Percentiles rank a stretch among this genome's conserved stretches.
Evolutionary conservation across 192 early-diverging fungal genomes (phyloP).

Genomic region (Coemansia sp.): DNA sequence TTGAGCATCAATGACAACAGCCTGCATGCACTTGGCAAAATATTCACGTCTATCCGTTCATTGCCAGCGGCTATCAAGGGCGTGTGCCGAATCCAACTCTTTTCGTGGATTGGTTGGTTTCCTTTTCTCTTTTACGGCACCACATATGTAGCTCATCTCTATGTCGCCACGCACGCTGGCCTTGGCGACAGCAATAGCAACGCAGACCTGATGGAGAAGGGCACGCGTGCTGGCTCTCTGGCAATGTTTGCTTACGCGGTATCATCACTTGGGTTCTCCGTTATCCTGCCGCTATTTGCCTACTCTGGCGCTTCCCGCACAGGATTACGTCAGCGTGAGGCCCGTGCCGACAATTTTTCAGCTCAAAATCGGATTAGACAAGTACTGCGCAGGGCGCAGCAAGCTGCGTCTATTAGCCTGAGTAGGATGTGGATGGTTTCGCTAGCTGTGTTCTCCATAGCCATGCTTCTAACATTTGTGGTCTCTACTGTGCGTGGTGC

Average conservation of each 20-base stretch:
- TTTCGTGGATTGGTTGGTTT: conserved; percentile 97
- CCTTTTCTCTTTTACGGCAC: conserved; percentile 91
- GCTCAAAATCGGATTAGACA: background rate
- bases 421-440: conserved; percentile 71
- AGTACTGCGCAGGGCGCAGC: conserved; percentile 12
- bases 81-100: conserved; percentile 89
- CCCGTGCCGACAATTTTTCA: background rate
- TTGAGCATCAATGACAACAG: conserved; percentile 14
- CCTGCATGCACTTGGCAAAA: conserved; percentile 43
- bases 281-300: conserved; percentile 42
- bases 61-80: conserved; percentile 72
- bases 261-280: conserved; percentile 59
- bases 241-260: conserved; percentile 80
- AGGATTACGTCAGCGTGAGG: background rate
- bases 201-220: conserved; percentile 49
- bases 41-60: conserved; percentile 51
- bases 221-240: conserved; percentile 80
- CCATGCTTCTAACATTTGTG: conserved; percentile 69
- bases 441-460: conserved; percentile 63
- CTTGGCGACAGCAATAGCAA: conserved; percentile 3
- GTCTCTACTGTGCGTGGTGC: conserved; percentile 60
- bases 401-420: conserved; percentile 27
- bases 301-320: conserved; percentile 20
- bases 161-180: conserved; percentile 20
- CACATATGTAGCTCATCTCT: conserved; percentile 50